Evolutionary conservation across 345 rosid genomes (phyloP), one percentile per base, ranked within the genome.

Genomic region (Murraya paniculata): DNA sequence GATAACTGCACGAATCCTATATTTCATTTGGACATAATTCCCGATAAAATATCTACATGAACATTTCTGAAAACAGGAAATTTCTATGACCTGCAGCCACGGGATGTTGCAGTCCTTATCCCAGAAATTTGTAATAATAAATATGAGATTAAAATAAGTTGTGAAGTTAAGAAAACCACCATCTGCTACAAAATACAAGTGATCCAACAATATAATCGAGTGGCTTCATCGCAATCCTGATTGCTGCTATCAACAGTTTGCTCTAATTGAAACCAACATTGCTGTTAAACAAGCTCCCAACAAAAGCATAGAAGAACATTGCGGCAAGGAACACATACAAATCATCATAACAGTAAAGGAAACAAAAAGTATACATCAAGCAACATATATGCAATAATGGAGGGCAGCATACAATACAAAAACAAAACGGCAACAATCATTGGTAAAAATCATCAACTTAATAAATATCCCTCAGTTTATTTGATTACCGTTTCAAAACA

Each of bases 401-500:
- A 14, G 14, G 21, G 18, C 0, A 0, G 24, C n/a, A 13, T 24
- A 27, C 16, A 11, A n/a, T 7, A 14, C 27, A 11, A 13, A 27
- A 24, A 24, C 5, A 9, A 58, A 6, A 9, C 9, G 58, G 7
- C 16, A 18, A 48, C 3, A 50, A 18, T 68, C n/a, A 16, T 45
- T 24, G 33, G 33, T 25, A 9, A 33, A 4, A 76, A 10, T 14
- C 27, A 64, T 64, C 19, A 25, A 19, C 77, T 31, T 6, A 27
- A 28, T 19, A 68, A 45, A 66, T 50, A 28, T 13, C 28, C 13
- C 35, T 38, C 3, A 41, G 69, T 55, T 79, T 72, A 79, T 83
- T 83, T 6, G 53, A 59, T 82, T 24, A 73, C 39, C 66, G 45
- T 60, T 73, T 61, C 62, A 19, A 66, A 83, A 76, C 78, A 83